Base-by-base conservation (phyloP, 2,329 filamentous ascomycete species). In the Cadophora sp. region DNA sequence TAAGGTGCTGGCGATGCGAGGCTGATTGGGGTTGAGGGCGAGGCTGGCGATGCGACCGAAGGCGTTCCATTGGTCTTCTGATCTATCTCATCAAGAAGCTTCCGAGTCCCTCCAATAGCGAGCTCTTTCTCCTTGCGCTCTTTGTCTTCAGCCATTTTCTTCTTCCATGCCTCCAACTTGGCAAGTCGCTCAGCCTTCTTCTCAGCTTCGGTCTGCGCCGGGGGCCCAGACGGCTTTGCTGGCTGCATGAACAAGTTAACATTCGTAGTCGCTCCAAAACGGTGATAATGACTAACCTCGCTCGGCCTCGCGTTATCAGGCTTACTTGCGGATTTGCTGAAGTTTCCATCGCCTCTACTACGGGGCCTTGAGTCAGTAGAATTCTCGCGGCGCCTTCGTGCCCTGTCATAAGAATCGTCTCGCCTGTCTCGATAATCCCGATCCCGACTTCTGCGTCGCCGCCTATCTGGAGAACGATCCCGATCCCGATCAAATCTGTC, bases 111-210 rank as follows among this genome's bases (percentile, higher is more conserved):
- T 67, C 87, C 87, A 50, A 87, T 83, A 64, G 88, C 88, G 55
- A 89, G 85, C 74, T 91, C 87, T 75, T 88, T 89, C 77, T 92
- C 88, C 77, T 92, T 92, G 71, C 86, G 87, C 74, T 91, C 90
- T 73, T 91, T 90, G 77, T 89, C 89, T 72, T 93, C 92, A 6
- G 85, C 84, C 77, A 93, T 91, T 80, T 94, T 95, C 80, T 93
- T 92, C 81, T 97, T 97, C 94, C 94, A 97, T 67, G 92, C 92
- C 78, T 95, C 92, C 31, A 97, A 81, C 77, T 93, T 94, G 31
- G 92, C 92, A 53, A 94, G 84, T 71, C 92, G 85, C 79, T 95
- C 92, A 61, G 91, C 91, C 79, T 94, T 93, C 77, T 92, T 93
- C 61, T 93, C 89, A 69, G 88, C 87, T 75, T 93, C 92, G 34